Base-by-base conservation (phyloP, 768 basidiomycete species). In the Macrocybe gigantea region DNA sequence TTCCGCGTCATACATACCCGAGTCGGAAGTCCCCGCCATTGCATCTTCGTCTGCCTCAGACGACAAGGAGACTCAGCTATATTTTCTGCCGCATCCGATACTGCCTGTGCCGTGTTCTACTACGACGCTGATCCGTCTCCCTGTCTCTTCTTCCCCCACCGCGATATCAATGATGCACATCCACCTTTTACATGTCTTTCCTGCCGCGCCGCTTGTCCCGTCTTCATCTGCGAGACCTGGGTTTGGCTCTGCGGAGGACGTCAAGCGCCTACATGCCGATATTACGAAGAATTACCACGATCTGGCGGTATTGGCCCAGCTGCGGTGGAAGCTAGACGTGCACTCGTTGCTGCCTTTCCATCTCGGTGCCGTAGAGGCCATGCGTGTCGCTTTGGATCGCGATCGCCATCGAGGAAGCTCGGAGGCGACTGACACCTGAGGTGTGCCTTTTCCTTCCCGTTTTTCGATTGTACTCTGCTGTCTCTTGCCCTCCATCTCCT, bases 201-300 rank as follows among this genome's bases (percentile, higher is more conserved):
- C 39, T 33, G 38, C 45, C 29, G 11, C 36, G 12, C 33, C 34
- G n/a, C 13, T 40, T 9, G 13, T 51, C 51, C 33, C 69, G 70
- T 31, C 62, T 67, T 33, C 73, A 72, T 45, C 75, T 72, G 2
- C 58, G 71, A 9, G 55, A 61, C 37, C 41, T 62, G 6, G 36
- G 45, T n/a, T 33, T 61, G 58, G 48, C 54, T 36, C 50, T 42
- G n/a, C 58, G 59, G 33, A 55, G 56, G 41, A 56, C 58, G 38
- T 64, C 51, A 57, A 64, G 48, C 46, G 56, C 31, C 58, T 76
- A 10, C 66, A 71, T 42, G 57, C 54, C 22, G 88, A 89, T 46
- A 75, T 91, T 56, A 78, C 83, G 12, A 71, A 64, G 38, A 90
- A 80, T 57, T 90, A 75, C 57, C 73, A 86, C 55, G 84, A 85